A percentile compares a stretch with the other conserved stretches of the same genome.
phyloP scores from a whole-genome alignment of 106 monocot genomes.

The Apostasia ramifera region DNA sequence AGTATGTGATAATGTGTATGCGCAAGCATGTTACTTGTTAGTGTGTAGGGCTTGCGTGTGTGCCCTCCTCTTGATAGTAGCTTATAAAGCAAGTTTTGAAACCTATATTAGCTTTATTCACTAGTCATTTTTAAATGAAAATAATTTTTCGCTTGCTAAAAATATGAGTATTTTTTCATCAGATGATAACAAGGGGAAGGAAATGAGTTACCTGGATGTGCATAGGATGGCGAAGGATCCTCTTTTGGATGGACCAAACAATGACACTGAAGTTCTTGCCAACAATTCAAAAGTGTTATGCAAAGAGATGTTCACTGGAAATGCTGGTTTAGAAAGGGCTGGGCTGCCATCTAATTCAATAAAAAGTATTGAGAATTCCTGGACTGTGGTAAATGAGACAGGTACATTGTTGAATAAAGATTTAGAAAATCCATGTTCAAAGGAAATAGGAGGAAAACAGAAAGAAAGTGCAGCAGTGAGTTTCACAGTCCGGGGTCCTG shows the following conservation, averaged over 20 bases:
- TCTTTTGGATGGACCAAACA: background rate
- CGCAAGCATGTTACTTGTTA: too few species aligned
- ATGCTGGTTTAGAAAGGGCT: background rate
- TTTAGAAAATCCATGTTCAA: background rate
- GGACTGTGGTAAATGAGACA: background rate
- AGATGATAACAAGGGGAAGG: background rate
- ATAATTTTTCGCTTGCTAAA: too few species aligned
- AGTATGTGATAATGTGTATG: too few species aligned
- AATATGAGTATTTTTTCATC: background rate
- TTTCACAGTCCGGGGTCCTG: background rate
- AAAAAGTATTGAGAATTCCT: background rate
- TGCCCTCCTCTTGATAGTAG: too few species aligned
- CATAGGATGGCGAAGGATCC: background rate
- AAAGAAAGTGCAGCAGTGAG: background rate
- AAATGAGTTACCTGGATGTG: background rate
- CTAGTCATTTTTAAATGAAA: too few species aligned
- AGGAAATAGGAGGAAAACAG: background rate
- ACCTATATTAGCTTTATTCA: too few species aligned
- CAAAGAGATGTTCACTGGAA: background rate
- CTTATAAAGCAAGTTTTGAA: too few species aligned
- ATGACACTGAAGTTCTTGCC: background rate
- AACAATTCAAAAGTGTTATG: background rate
- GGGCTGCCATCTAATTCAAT: background rate
- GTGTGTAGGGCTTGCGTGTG: too few species aligned
- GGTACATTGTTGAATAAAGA: background rate